Conservation (phyloP, 1,284 basidiomycete genomes). For the Trichosporon sp. region DNA sequence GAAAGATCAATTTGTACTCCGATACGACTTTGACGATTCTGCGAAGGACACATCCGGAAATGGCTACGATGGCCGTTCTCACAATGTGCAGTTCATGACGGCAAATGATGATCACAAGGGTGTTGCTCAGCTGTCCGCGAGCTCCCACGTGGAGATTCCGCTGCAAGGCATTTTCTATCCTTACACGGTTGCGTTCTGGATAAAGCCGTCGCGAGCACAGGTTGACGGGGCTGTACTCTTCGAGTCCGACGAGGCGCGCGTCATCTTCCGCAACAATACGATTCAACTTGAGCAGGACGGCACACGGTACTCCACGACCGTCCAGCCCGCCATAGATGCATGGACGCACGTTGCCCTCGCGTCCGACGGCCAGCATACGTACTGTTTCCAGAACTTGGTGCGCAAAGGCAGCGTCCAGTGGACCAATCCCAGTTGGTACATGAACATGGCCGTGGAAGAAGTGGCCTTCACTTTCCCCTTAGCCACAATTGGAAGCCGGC, state of each 20-base stretch:
- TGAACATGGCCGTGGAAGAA: not conserved
- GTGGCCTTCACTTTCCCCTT: not conserved
- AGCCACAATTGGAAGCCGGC: not conserved
- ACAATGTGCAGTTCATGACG: not conserved
- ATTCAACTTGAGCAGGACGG: not conserved
- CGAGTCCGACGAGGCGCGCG: not conserved
- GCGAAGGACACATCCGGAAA: not conserved
- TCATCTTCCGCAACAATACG: not conserved
- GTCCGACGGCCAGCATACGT: not conserved
- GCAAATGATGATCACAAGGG: not conserved
- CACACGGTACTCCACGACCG: not conserved
- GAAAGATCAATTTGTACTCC: not conserved
- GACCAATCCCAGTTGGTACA: not conserved
- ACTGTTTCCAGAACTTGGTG: not conserved
- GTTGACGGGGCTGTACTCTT: not conserved
- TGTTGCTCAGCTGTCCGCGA: not conserved
- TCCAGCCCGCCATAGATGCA: not conserved
- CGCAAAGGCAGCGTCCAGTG: not conserved
- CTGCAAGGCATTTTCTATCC: not conserved
- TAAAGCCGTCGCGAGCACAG: not conserved
- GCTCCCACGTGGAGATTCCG: not conserved
- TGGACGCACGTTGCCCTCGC: not conserved
- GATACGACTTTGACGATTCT: slow-evolving; percentile 1
- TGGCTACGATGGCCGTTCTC: not conserved
- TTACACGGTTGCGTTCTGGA: not conserved